These are phyloP conservation scores for Kodamaea arcana DNA, from an alignment of 1,139 yeast species.

Conservation along the genomic window DNA sequence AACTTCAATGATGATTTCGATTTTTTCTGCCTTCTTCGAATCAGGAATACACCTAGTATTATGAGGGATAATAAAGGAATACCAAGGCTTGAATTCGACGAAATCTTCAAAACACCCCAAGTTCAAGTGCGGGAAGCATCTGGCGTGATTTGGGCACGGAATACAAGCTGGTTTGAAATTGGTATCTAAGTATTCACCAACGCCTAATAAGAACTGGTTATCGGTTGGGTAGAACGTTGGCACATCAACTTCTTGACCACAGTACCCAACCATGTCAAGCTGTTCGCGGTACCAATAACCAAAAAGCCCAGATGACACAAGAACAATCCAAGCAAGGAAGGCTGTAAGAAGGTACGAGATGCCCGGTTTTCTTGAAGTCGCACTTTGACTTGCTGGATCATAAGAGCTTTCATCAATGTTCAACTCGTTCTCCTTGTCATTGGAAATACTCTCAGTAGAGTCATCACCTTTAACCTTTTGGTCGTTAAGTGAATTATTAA, in stretches of 20 bases:
- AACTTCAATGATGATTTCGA: slow-evolving; percentile 63
- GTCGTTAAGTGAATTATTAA: neutral
- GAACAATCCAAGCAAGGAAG: slow-evolving; percentile 23
- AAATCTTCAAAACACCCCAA: slow-evolving; percentile 71
- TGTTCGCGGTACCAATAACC: slow-evolving; percentile 64
- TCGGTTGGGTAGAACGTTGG: slow-evolving; percentile 28
- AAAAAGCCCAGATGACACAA: slow-evolving; percentile 27
- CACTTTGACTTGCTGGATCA: neutral
- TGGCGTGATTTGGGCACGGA: slow-evolving; percentile 78
- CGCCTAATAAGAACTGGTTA: slow-evolving; percentile 15
- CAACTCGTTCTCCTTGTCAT: neutral
- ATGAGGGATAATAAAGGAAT: slow-evolving; percentile 53
- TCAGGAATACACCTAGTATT: slow-evolving; percentile 69
- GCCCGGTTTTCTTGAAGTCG: slow-evolving; percentile 1
- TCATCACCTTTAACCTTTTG: neutral
- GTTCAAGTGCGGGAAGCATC: slow-evolving; percentile 58
- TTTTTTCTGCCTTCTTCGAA: slow-evolving; percentile 63
- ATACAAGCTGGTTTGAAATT: slow-evolving; percentile 59
- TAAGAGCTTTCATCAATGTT: neutral
- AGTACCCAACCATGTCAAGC: slow-evolving; percentile 56
- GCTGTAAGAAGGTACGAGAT: slow-evolving; percentile 4
- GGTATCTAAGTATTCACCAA: slow-evolving; percentile 33
- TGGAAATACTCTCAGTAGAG: neutral
- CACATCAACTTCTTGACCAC: slow-evolving; percentile 54
- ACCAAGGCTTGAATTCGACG: slow-evolving; percentile 52